Evolutionary conservation across 352 stramenopile genomes (phyloP), one percentile per base, ranked within the genome.

Genomic region (Phytophthora brassicae): DNA sequence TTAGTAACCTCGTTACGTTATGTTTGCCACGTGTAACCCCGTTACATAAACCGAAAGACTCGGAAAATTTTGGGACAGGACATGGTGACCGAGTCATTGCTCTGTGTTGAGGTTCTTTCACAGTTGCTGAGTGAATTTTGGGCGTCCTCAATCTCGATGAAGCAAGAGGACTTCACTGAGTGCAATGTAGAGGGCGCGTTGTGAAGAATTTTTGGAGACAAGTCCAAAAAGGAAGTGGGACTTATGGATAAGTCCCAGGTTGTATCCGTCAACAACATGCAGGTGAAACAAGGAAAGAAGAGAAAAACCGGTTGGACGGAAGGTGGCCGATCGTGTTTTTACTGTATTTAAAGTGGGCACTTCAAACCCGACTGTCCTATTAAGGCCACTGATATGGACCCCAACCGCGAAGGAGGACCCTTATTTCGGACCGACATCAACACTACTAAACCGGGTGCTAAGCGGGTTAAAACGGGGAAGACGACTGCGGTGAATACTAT

Each of bases 71-170:
- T 56, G 14, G 58, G 24, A 0, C 17, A 56, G 13, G 56, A 58
- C 9, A 56, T 66, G 50, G 43, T 56, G 0, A 54, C 60, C 1
- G 48, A 61, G 4, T 16, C 55, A 16, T 70, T 35, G 20, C 36
- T 70, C 1, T 70, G 49, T 12, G 26, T 58, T 9, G 55, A 56
- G 12, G 31, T 52, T 0, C 47, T 69, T 0, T 50, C 28, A 2
- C 33, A 60, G 13, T 13, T 60, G 0, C 31, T 48, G 0, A 64
- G 54, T n/a, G 33, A 69, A 22, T 65, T 69, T 38, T 64, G 54
- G 48, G 42, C 33, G 0, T 58, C 43, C 0, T 60, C 41, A 7
- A 65, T 69, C 22, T 59, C 48, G 0, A 38, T 38, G 31, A 38
- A 38, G 8, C 6, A 38, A 38, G 36, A n/a, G 12, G 36, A 43